A percentile compares a stretch with the other conserved stretches of the same genome.
phyloP scores from a whole-genome alignment of 164 flowering plant species.

The Stephania cephalantha region DNA sequence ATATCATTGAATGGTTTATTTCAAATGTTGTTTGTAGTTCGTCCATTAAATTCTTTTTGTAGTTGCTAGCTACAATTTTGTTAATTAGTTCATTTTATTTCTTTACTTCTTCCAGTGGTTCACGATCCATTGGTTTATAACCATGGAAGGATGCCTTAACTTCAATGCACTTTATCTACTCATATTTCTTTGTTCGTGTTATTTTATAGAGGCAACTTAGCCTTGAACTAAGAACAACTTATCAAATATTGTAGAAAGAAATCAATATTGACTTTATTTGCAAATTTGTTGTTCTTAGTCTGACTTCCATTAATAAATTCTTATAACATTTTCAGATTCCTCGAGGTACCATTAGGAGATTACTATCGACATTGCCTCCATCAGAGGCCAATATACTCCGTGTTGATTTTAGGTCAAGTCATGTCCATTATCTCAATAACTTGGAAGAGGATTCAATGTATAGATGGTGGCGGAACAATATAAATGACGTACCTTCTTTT shows the following conservation, averaged over 20 bases:
- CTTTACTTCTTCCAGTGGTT: background rate
- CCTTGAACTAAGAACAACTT: no score
- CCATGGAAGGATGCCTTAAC: background rate
- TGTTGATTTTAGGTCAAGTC: slow-evolving; percentile 81
- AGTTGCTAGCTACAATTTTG: no score
- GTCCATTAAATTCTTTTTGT: no score
- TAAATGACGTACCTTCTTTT: slow-evolving; percentile 62
- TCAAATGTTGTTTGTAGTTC: no score
- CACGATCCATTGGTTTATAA: background rate
- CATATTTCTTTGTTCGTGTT: background rate
- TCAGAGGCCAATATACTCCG: slow-evolving; percentile 59
- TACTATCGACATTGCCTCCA: slow-evolving; percentile 56
- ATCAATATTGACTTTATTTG: background rate
- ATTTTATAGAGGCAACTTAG: no score
- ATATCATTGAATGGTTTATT: no score
- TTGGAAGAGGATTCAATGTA: slow-evolving; percentile 95
- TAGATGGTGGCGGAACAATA: slow-evolving; percentile 80
- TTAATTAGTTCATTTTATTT: no score
- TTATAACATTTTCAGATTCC: slow-evolving; percentile 59
- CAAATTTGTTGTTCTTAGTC: background rate
- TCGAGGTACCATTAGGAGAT: slow-evolving; percentile 40
- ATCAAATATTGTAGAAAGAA: background rate
- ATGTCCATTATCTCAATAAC: slow-evolving; percentile 91
- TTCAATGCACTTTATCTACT: background rate
- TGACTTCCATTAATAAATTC: slow-evolving; percentile 7